Percentiles rank a stretch among this genome's conserved stretches.
Conservation (phyloP, 1,139 yeast species). For the Yamadazyma diddensiae region DNA sequence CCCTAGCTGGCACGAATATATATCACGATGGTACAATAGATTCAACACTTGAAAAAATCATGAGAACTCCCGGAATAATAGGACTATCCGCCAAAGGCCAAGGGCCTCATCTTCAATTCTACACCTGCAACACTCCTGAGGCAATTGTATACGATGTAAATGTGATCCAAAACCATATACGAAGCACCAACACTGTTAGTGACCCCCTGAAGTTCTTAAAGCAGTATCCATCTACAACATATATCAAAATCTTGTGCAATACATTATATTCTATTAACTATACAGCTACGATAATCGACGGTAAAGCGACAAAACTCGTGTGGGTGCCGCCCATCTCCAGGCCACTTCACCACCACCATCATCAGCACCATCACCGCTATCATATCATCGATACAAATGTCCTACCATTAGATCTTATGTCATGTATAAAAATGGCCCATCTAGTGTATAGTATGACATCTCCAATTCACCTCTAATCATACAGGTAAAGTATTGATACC, state of each 20-base stretch:
- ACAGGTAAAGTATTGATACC: constrained; percentile 47
- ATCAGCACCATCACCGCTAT: too few species aligned
- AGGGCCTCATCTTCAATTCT: not conserved
- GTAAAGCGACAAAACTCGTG: not conserved
- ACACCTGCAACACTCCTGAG: not conserved
- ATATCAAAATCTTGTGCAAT: constrained; percentile 2
- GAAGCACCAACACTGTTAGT: too few species aligned
- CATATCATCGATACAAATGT: constrained; percentile 5
- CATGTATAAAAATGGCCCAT: constrained; percentile 3
- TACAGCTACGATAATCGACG: not conserved
- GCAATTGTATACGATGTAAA: constrained; percentile 5
- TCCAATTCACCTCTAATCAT: constrained; percentile 10
- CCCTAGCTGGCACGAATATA: constrained; percentile 4
- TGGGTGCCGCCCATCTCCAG: too few species aligned
- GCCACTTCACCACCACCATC: too few species aligned
- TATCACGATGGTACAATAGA: too few species aligned
- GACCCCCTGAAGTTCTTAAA: too few species aligned
- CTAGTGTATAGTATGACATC: not conserved
- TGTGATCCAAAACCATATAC: constrained; percentile 1
- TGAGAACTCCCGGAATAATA: not conserved
- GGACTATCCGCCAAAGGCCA: not conserved
- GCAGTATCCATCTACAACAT: too few species aligned
- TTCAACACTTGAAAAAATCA: not conserved
- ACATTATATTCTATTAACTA: constrained; percentile 1
- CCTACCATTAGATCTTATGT: constrained; percentile 3